Evolutionary conservation across 1,284 basidiomycete genomes (phyloP).

Genomic region (Ganoderma sp.): DNA sequence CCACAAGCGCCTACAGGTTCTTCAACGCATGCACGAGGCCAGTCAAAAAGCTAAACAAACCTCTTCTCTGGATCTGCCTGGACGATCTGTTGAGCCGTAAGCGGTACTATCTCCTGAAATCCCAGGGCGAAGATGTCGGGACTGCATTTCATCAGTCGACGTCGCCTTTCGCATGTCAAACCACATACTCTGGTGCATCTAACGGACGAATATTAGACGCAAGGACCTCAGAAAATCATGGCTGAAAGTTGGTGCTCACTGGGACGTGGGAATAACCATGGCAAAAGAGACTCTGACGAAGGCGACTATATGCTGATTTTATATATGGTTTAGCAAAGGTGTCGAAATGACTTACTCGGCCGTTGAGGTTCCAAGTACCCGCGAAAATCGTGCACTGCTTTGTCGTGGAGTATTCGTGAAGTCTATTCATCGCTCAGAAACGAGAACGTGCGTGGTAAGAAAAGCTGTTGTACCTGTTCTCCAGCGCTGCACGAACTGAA

Average conservation of each 20-base stretch:
- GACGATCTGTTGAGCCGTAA: slow-evolving; percentile 96
- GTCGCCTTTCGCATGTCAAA: neutral
- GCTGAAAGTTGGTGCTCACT: slow-evolving; percentile 50
- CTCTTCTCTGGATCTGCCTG: slow-evolving; percentile 96
- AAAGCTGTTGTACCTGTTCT: slow-evolving; percentile 56
- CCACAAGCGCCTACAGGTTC: slow-evolving; percentile 74
- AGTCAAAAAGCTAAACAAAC: slow-evolving; percentile 46
- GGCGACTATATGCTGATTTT: slow-evolving; percentile 47
- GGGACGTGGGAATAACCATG: slow-evolving; percentile 89
- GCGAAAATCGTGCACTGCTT: slow-evolving; percentile 78
- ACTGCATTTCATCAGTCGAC: slow-evolving; percentile 46
- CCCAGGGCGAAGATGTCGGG: slow-evolving; percentile 92
- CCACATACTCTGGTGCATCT: slow-evolving; percentile 64
- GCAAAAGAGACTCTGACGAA: slow-evolving; percentile 82
- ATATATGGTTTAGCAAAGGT: neutral
- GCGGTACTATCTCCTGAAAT: slow-evolving; percentile 97
- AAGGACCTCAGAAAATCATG: slow-evolving; percentile 19
- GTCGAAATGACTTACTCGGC: slow-evolving; percentile 59
- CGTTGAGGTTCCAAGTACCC: slow-evolving; percentile 98
- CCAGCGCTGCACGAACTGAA: slow-evolving; percentile 74
- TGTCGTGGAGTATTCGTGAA: slow-evolving; percentile 86
- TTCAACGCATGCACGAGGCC: neutral
- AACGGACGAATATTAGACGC: slow-evolving; percentile 33
- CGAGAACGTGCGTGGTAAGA: slow-evolving; percentile 8
- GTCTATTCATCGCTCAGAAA: slow-evolving; percentile 47